Percentiles rank a stretch among this genome's conserved stretches.
phyloP scores from a whole-genome alignment of 2,329 filamentous ascomycete species.

The Domatiomyces catenatus region DNA sequence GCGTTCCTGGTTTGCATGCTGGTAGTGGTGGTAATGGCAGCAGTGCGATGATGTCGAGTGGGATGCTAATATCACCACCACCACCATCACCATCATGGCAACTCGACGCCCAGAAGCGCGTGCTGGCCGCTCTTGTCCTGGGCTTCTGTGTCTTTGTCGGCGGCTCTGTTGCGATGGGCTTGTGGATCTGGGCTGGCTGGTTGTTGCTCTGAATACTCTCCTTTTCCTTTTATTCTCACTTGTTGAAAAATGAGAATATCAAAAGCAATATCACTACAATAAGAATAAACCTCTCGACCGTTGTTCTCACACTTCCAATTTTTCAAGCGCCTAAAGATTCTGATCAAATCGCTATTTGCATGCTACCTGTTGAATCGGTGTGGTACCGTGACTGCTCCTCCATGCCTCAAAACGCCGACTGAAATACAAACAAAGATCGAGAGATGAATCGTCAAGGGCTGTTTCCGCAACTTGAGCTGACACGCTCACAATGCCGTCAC shows the following conservation, averaged over 20 bases:
- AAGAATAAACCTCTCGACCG: no score
- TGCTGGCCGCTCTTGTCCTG: constrained; percentile 12
- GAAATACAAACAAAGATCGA: background rate
- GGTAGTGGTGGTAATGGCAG: constrained; percentile 6
- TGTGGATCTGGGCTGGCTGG: constrained; percentile 15
- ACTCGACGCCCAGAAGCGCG: constrained; percentile 12
- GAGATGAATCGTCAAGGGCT: background rate
- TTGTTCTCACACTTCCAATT: background rate
- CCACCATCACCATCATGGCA: constrained; percentile 5
- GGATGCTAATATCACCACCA: no score
- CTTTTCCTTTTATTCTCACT: no score
- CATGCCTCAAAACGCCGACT: background rate
- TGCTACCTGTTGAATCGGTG: background rate
- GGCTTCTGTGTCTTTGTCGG: constrained; percentile 13
- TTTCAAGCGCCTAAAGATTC: background rate
- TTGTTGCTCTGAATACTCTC: constrained; percentile 9
- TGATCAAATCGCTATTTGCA: background rate
- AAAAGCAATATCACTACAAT: no score
- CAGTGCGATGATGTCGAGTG: no score
- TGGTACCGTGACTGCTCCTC: background rate
- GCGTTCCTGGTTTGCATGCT: constrained; percentile 9
- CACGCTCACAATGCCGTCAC: background rate
- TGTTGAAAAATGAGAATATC: no score
- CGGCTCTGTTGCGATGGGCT: constrained; percentile 6
- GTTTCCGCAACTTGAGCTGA: background rate